Base-by-base conservation (phyloP, 2,329 filamentous ascomycete species). In the Fusarium falciforme region DNA sequence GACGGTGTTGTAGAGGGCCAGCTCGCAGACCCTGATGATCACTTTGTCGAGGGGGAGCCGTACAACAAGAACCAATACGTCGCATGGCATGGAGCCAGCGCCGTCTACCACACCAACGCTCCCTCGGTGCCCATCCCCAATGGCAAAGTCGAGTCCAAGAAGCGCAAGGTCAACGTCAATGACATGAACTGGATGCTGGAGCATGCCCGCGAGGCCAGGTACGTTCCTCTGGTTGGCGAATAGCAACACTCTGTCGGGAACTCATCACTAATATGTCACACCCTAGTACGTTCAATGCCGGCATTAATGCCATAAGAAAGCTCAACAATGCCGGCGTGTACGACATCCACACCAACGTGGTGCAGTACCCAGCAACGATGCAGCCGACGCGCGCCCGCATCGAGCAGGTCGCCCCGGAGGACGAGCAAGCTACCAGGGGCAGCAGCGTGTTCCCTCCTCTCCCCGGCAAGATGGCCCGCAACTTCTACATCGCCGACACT, bases 51-150 rank as follows among this genome's bases (percentile, higher is more conserved):
- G 10, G 93, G 93, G 42, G 93, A 97, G 80, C 88, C 92, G n/a
- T 99, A 99, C 87, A 98, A 99, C 87, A 95, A 96, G 85, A 99
- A 99, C 80, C 95, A 98, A 82, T 99, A 98, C 80, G 96, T 99
- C 31, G 96, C 96, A 31, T 99, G 96, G 96, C 95, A 98, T 81
- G 96, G 96, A 59, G 96, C 96, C 57, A 98, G 96, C 82, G 92
- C 94, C 42, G 96, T 99, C 27, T 99, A 99, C 81, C 95, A 98
- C 81, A 94, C 93, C 14, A 92, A 91, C 66, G 90, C 89, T 2
- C 94, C 94, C 1, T 91, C 92, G 25, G 91, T 94, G n/a, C 94
- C 94, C 3, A 86, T 92, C 67, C 91, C 91, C 35, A 91, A 87
- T 69, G 93, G 93, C 66, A 97, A 97, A 83, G 87, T 91, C 9